A percentile compares a stretch with the other conserved stretches of the same genome.
phyloP scores from a whole-genome alignment of 805 yeast species.

The Barnettozyma botsteinii region DNA sequence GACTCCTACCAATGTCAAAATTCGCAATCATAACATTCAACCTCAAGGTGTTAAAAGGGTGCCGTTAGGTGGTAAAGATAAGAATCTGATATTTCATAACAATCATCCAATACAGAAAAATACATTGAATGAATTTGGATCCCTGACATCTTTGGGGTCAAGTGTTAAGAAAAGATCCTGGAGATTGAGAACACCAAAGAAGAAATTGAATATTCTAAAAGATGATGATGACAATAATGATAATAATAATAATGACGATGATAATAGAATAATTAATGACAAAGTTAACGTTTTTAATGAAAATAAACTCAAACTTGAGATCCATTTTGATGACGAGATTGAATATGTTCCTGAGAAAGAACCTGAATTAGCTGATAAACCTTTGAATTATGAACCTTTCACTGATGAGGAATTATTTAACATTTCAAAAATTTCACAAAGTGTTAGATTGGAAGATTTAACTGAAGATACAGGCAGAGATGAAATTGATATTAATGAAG shows the following conservation, averaged over 20 bases:
- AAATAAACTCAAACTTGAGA: conserved; percentile 36
- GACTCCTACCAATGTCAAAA: conserved; percentile 7
- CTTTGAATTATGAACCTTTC: conserved; percentile 40
- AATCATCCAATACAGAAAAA: conserved; percentile 2
- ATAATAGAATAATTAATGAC: conserved; percentile 2
- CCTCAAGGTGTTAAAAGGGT: conserved; percentile 14
- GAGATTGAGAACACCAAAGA: conserved; percentile 21
- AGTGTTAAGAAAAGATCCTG: conserved; percentile 10
- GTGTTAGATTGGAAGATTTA: conserved; percentile 14
- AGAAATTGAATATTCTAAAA: conserved; percentile 29
- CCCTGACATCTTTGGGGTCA: conserved; percentile 4
- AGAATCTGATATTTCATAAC: conserved; percentile 9
- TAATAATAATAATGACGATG: conserved; percentile 13
- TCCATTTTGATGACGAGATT: conserved; percentile 33
- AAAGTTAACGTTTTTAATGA: conserved; percentile 24
- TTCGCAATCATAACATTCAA: neutral
- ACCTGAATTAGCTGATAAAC: conserved; percentile 37
- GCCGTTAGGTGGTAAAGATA: conserved; percentile 26
- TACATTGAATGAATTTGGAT: conserved; percentile 1
- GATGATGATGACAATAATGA: conserved; percentile 29
- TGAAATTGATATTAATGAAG: conserved; percentile 14
- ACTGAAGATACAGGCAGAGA: conserved; percentile 3
- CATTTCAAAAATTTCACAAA: conserved; percentile 17
- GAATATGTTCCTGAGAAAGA: conserved; percentile 41
- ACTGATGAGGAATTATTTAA: conserved; percentile 28